A percentile compares a stretch with the other conserved stretches of the same genome.
Evolutionary conservation across 805 yeast species (phyloP).

Genomic region (Dipodascus geniculatus): DNA sequence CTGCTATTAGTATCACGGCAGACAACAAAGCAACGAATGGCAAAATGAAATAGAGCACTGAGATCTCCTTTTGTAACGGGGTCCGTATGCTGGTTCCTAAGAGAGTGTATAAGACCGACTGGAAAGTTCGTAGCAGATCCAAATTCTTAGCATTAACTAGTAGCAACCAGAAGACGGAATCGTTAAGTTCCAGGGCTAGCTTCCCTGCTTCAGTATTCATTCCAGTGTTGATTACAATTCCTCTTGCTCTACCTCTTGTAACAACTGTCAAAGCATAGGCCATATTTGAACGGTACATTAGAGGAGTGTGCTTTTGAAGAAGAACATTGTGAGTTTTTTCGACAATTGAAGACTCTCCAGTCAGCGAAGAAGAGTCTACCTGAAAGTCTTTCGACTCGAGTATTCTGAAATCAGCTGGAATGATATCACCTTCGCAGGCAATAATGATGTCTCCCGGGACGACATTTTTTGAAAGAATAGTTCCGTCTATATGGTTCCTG

Average conservation of each 20-base stretch:
- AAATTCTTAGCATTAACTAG: slow-evolving; percentile 28
- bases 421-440: slow-evolving; percentile 58
- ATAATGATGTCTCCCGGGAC: slow-evolving; percentile 65
- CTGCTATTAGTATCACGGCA: slow-evolving; percentile 78
- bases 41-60: slow-evolving; percentile 62
- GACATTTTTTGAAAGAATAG: slow-evolving; percentile 28
- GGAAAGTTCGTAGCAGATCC: slow-evolving; percentile 35
- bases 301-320: slow-evolving; percentile 37
- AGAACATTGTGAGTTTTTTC: slow-evolving; percentile 36
- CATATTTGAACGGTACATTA: slow-evolving; percentile 65
- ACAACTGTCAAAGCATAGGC: slow-evolving; percentile 59
- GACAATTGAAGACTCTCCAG: slow-evolving; percentile 60
- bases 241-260: slow-evolving; percentile 63
- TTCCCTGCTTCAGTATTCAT: slow-evolving; percentile 61
- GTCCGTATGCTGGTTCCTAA: slow-evolving; percentile 72
- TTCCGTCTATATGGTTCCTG: slow-evolving; percentile 44
- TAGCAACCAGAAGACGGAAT: background rate
- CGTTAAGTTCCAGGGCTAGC: slow-evolving; percentile 47
- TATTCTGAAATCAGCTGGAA: slow-evolving; percentile 63
- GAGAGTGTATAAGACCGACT: slow-evolving; percentile 50
- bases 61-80: slow-evolving; percentile 63
- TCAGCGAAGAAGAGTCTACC: slow-evolving; percentile 54
- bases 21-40: slow-evolving; percentile 69
- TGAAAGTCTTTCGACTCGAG: slow-evolving; percentile 50
- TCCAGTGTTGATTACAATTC: slow-evolving; percentile 56